These are phyloP conservation scores for Cyberlindnera americana DNA, from an alignment of 805 yeast species.

Conservation along the genomic window DNA sequence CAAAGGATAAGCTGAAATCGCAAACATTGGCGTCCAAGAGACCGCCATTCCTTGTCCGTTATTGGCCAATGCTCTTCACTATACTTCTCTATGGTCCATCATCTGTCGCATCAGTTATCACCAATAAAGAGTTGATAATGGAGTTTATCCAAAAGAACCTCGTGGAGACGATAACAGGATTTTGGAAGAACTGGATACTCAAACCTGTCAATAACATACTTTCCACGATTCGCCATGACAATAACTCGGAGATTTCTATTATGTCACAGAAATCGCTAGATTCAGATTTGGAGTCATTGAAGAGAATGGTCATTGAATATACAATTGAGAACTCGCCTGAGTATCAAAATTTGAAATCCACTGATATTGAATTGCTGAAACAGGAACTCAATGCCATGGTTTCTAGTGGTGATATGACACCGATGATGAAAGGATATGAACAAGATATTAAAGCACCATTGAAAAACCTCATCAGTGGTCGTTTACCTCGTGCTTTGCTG, in stretches of 20 bases:
- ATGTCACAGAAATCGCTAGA: constrained; percentile 75
- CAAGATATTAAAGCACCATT: constrained; percentile 68
- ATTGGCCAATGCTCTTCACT: constrained; percentile 61
- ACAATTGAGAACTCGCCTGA: constrained; percentile 35
- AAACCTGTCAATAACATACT: constrained; percentile 70
- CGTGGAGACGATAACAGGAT: constrained; percentile 60
- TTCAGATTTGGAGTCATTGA: constrained; percentile 75
- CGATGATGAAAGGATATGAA: constrained; percentile 80
- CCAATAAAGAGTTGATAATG: constrained; percentile 49
- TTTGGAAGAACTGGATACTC: constrained; percentile 79
- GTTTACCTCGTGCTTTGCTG: constrained; percentile 68
- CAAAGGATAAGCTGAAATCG: not conserved
- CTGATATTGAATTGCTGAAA: constrained; percentile 15
- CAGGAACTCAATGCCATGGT: constrained; percentile 45
- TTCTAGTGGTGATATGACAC: constrained; percentile 71
- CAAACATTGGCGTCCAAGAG: not conserved
- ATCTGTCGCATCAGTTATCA: constrained; percentile 39
- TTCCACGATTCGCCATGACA: constrained; percentile 82
- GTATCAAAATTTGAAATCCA: constrained; percentile 4
- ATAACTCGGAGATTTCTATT: constrained; percentile 65
- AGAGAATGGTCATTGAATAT: constrained; percentile 83
- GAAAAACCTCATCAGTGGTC: constrained; percentile 57
- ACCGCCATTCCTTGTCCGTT: constrained; percentile 45
- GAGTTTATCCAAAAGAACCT: constrained; percentile 57
- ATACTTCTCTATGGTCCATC: constrained; percentile 51